These are phyloP conservation scores for Russula griseocarnosa DNA, from an alignment of 768 basidiomycete species.

Conservation along the genomic window DNA sequence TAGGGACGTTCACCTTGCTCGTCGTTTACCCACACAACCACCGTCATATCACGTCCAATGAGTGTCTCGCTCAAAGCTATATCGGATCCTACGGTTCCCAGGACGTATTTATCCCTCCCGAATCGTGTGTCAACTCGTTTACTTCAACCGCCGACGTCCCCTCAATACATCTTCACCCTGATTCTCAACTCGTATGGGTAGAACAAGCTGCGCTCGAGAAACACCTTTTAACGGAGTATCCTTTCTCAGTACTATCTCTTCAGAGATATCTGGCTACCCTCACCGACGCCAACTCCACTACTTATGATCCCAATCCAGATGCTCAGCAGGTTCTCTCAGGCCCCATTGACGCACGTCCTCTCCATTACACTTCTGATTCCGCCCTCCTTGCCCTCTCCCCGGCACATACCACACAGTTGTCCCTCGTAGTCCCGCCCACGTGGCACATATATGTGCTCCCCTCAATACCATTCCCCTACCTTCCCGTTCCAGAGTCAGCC, in stretches of 20 bases:
- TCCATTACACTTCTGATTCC: conserved; percentile 43
- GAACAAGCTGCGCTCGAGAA: conserved; percentile 52
- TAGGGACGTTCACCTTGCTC: conserved; percentile 28
- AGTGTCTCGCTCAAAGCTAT: conserved; percentile 49
- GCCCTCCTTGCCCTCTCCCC: conserved; percentile 50
- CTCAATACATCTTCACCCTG: conserved; percentile 33
- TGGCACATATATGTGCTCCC: conserved; percentile 71
- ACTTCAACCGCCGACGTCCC: conserved; percentile 3
- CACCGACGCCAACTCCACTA: conserved; percentile 8
- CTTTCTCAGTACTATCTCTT: conserved; percentile 17
- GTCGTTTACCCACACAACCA: conserved; percentile 47
- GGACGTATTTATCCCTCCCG: conserved; percentile 46
- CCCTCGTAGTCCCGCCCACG: conserved; percentile 62
- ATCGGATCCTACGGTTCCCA: conserved; percentile 54
- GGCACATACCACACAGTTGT: conserved; percentile 45
- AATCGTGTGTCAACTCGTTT: conserved; percentile 38
- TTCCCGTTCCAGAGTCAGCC: conserved; percentile 56
- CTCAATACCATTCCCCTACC: conserved; percentile 41
- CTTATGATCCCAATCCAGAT: conserved; percentile 7
- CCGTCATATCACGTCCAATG: conserved; percentile 36
- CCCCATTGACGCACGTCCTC: conserved; percentile 35
- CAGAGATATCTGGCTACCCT: conserved; percentile 21
- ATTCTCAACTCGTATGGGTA: conserved; percentile 27
- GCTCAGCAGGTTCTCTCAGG: conserved; percentile 14
- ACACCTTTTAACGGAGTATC: conserved; percentile 25